Evolutionary conservation across 176 grass and related monocot genomes (phyloP).

Genomic region (Carex kokanica): DNA sequence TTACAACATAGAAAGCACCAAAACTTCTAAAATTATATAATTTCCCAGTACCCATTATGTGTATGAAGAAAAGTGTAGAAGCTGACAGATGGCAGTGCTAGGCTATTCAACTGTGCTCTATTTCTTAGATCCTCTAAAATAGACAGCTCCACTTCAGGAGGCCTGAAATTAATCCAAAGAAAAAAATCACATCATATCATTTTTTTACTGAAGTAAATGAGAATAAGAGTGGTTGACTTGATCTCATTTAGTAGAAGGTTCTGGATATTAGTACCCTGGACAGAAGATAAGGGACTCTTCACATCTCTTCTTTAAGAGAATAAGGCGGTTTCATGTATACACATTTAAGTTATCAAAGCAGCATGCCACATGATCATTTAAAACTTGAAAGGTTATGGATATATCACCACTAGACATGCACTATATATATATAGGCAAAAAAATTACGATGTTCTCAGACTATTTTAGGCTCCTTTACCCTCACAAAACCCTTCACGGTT

Average conservation of each 20-base stretch:
- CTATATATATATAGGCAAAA: not conserved
- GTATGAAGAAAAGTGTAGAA: conserved; percentile 95
- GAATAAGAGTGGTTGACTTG: not conserved
- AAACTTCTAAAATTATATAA: conserved; percentile 22
- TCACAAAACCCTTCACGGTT: not conserved
- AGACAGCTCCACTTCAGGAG: conserved; percentile 72
- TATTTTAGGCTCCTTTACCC: not conserved
- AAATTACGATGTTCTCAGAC: not conserved
- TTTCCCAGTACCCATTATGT: conserved; percentile 75
- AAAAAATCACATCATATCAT: not conserved
- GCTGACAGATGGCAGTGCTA: conserved; percentile 88
- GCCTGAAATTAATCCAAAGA: conserved; percentile 48
- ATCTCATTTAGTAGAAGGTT: not conserved
- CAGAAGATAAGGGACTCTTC: not conserved
- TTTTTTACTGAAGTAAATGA: not conserved
- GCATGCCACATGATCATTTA: not conserved
- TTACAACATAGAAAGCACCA: conserved; percentile 12
- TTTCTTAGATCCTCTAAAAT: conserved; percentile 85
- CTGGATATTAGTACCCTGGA: not conserved
- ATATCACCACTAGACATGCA: not conserved
- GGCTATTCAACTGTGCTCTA: conserved; percentile 69
- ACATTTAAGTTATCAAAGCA: not conserved
- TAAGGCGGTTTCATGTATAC: too few species aligned
- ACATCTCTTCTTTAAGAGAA: not conserved
- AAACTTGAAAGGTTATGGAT: not conserved